Conservation (phyloP, 495 filamentous ascomycete genomes). For the Xylaria castorea region DNA sequence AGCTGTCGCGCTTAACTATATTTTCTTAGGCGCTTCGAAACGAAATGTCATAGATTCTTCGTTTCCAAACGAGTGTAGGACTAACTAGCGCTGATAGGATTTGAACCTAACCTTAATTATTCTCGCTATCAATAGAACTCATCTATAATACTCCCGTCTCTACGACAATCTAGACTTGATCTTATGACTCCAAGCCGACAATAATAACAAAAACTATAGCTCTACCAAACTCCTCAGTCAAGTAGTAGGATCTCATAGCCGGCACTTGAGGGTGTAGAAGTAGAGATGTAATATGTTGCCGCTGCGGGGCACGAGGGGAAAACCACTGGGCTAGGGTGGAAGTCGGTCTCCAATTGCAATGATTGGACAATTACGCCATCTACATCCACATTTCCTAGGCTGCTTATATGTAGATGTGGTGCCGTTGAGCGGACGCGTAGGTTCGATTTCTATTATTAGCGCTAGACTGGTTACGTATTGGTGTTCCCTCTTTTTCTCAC, state of each 20-base stretch:
- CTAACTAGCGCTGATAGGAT: not conserved
- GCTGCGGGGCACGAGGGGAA: not conserved
- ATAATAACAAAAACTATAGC: too few species aligned
- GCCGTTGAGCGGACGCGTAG: too few species aligned
- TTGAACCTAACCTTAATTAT: not conserved
- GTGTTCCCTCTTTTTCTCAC: too few species aligned
- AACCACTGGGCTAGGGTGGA: not conserved
- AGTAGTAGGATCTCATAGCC: too few species aligned
- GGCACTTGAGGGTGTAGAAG: not conserved
- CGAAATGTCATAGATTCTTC: too few species aligned
- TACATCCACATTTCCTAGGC: not conserved
- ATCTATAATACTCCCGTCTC: not conserved
- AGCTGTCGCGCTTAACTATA: too few species aligned
- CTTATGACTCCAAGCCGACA: not conserved
- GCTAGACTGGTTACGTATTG: too few species aligned
- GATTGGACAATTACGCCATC: not conserved
- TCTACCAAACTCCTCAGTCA: too few species aligned
- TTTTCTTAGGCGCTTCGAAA: too few species aligned
- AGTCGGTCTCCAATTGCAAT: not conserved
- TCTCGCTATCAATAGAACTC: too few species aligned
- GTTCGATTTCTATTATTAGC: too few species aligned
- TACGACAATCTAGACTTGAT: not conserved
- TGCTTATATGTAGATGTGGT: too few species aligned
- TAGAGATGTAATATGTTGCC: not conserved
- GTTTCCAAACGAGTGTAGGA: not conserved